phyloP scores from a whole-genome alignment of 129 eudicot species.

The Centaurea solstitialis region DNA sequence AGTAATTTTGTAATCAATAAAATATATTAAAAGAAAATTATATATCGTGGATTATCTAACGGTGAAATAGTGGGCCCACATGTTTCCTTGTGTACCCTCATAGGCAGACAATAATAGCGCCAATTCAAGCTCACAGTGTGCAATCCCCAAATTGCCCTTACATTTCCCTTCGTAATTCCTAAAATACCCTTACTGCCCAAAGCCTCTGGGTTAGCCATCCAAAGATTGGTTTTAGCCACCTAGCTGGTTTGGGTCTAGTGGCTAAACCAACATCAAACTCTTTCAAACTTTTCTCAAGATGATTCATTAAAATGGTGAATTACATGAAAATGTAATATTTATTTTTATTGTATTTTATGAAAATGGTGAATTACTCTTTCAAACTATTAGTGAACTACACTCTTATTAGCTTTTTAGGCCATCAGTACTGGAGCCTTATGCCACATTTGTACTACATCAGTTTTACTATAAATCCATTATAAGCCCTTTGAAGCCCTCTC shows the following conservation, averaged over 20 bases:
- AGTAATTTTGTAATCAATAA: background rate
- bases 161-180: background rate
- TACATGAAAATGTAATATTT: no score
- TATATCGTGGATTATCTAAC: background rate
- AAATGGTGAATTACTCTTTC: no score
- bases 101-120: constrained; percentile 23
- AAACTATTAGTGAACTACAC: no score
- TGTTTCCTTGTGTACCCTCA: constrained; percentile 8
- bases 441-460: no score
- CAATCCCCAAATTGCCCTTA: background rate
- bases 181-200: background rate
- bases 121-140: background rate
- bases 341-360: no score
- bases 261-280: background rate
- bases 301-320: no score
- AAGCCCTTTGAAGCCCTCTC: no score
- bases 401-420: no score
- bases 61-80: constrained; percentile 12
- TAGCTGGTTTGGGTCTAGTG: background rate
- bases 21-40: no score
- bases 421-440: no score
- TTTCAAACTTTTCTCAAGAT: no score
- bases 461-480: no score
- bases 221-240: background rate
- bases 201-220: background rate